phyloP scores from a whole-genome alignment of 2,329 filamentous ascomycete genomes.

The Ceratocystis colombiana region DNA sequence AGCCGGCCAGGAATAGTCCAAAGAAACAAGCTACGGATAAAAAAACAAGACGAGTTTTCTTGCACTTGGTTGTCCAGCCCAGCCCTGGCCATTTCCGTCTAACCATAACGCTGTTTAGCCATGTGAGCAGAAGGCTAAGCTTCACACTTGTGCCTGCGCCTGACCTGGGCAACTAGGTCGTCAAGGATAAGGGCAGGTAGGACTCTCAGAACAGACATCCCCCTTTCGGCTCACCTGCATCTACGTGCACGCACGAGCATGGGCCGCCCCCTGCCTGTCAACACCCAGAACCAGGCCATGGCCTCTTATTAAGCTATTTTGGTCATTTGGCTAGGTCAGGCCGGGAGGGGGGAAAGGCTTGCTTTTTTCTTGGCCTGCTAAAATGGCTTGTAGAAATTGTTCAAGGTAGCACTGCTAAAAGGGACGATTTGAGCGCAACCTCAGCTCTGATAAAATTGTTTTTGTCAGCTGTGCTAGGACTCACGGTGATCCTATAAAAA shows the following conservation, averaged over 20 bases:
- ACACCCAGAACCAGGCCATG: background rate
- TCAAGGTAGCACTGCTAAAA: conserved; percentile 2
- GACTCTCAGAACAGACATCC: background rate
- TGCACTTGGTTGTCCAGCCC: background rate
- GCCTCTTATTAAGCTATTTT: background rate
- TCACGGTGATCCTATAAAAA: background rate
- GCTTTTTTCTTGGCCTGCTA: no score
- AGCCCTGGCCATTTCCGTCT: background rate
- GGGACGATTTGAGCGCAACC: background rate
- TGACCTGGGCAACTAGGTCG: background rate
- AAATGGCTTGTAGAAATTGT: background rate
- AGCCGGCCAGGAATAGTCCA: no score
- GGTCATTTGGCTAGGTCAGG: no score
- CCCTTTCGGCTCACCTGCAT: no score
- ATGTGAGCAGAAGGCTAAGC: background rate
- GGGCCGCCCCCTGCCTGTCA: background rate
- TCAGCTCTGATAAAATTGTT: background rate
- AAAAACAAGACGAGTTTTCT: background rate
- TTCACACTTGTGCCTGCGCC: conserved; percentile 2
- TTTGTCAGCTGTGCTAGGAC: conserved; percentile 1
- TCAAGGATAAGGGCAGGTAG: background rate
- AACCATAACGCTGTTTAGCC: background rate
- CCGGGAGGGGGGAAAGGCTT: no score
- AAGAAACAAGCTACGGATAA: no score
- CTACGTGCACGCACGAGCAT: background rate